phyloP scores from a whole-genome alignment of 176 grass and related monocot species.

The Thinopyrum elongatum region DNA sequence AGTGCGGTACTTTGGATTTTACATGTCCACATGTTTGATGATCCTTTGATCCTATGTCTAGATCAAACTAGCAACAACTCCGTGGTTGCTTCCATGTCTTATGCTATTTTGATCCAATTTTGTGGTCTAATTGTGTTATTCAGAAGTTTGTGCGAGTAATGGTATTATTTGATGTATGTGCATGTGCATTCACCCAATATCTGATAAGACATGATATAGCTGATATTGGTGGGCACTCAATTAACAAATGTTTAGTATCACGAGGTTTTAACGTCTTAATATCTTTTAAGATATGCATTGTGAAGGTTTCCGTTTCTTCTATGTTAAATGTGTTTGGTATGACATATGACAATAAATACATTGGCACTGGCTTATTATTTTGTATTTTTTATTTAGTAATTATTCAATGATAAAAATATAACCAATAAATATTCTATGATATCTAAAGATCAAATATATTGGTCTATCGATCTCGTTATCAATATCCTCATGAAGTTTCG shows the following conservation, averaged over 20 bases:
- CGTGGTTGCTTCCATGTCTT: not conserved
- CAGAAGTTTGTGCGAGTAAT: not conserved
- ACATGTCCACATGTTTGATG: not conserved
- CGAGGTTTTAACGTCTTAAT: not conserved
- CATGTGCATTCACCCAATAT: not conserved
- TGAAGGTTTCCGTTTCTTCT: not conserved
- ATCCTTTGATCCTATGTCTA: not conserved
- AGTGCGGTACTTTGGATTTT: not conserved
- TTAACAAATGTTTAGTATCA: not conserved
- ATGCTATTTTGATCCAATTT: not conserved
- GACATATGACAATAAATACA: not conserved
- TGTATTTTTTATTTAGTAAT: not conserved
- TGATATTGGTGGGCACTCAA: not conserved
- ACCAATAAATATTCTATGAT: not conserved
- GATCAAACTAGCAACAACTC: not conserved
- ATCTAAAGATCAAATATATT: not conserved
- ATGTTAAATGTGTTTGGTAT: not conserved
- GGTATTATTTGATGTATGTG: not conserved
- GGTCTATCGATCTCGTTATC: not conserved
- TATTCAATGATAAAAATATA: not conserved
- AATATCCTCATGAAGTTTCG: not conserved
- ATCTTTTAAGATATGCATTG: not conserved
- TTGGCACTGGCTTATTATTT: not conserved
- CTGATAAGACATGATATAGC: not conserved
- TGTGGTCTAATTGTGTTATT: not conserved